Percentiles rank a stretch among this genome's conserved stretches.
These are phyloP conservation scores for Apophysomyces ossiformis DNA, from an alignment of 371 early-diverging fungal species.

Conservation along the genomic window DNA sequence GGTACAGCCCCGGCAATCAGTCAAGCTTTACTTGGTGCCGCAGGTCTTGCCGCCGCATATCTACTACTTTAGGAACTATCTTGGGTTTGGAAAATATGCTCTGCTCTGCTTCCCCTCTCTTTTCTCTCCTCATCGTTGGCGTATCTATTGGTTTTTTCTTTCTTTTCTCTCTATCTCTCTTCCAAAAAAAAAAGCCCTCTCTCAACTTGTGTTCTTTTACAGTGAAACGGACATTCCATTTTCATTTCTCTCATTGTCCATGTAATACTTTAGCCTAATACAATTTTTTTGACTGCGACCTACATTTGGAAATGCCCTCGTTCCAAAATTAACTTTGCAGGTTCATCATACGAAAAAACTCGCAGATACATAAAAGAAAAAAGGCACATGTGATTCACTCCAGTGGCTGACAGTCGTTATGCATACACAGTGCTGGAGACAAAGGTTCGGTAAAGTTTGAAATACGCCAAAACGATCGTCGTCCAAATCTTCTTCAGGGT, in stretches of 20 bases:
- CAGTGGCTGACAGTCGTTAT: background rate
- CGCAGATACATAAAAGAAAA: background rate
- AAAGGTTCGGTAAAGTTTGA: too few relatives aligned
- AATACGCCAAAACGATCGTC: too few relatives aligned
- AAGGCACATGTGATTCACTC: background rate
- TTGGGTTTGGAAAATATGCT: background rate
- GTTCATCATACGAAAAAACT: background rate
- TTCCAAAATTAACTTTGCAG: constrained; percentile 7
- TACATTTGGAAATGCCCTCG: constrained; percentile 4
- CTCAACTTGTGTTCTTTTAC: constrained; percentile 12
- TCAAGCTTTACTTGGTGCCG: constrained; percentile 1
- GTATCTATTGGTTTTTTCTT: background rate
- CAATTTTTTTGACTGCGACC: constrained; percentile 5
- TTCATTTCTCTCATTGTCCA: constrained; percentile 7
- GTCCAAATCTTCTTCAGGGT: too few relatives aligned
- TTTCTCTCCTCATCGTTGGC: background rate
- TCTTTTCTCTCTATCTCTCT: background rate
- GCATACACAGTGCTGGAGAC: too few relatives aligned
- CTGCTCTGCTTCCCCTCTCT: background rate
- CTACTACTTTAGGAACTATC: background rate
- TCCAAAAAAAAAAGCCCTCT: constrained; percentile 2
- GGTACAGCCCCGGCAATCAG: constrained; percentile 1
- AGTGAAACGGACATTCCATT: constrained; percentile 11
- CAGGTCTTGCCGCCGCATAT: constrained; percentile 7
- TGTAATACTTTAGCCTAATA: constrained; percentile 10